These are phyloP conservation scores for Colletotrichum siamense DNA, from an alignment of 2,329 filamentous ascomycete genomes.

Conservation along the genomic window DNA sequence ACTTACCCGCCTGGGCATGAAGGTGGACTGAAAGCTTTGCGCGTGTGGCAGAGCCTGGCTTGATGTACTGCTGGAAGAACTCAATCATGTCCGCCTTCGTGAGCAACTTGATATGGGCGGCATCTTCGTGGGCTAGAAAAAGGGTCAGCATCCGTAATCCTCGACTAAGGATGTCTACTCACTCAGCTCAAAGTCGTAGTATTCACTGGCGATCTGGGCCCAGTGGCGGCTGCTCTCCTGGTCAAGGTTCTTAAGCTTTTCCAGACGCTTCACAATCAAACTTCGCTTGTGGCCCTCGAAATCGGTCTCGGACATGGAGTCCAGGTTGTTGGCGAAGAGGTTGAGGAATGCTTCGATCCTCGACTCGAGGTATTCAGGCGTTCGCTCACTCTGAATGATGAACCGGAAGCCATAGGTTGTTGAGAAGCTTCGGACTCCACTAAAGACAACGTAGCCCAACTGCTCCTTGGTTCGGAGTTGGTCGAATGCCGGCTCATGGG, in stretches of 20 bases:
- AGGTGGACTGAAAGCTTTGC: slow-evolving; percentile 89
- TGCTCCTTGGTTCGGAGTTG: slow-evolving; percentile 96
- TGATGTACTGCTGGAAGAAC: slow-evolving; percentile 80
- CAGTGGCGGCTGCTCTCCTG: slow-evolving; percentile 85
- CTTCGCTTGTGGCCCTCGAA: slow-evolving; percentile 94
- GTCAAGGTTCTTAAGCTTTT: slow-evolving; percentile 90
- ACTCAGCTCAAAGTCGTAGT: slow-evolving; percentile 90
- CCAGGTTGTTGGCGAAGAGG: slow-evolving; percentile 68
- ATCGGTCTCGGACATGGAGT: slow-evolving; percentile 79
- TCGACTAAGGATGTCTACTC: slow-evolving; percentile 36
- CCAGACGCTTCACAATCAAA: slow-evolving; percentile 82
- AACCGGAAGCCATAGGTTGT: slow-evolving; percentile 87
- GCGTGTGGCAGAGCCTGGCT: slow-evolving; percentile 73
- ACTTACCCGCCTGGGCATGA: slow-evolving; percentile 69
- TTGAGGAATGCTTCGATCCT: slow-evolving; percentile 87
- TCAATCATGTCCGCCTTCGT: slow-evolving; percentile 81
- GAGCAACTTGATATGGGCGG: slow-evolving; percentile 72
- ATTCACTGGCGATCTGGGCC: slow-evolving; percentile 84
- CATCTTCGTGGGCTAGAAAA: slow-evolving; percentile 73
- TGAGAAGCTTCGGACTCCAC: slow-evolving; percentile 72
- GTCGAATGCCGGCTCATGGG: slow-evolving; percentile 92
- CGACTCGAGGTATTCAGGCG: slow-evolving; percentile 81
- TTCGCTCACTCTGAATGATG: slow-evolving; percentile 91
- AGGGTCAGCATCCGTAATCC: slow-evolving; percentile 22
- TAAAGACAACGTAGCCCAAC: slow-evolving; percentile 95